phyloP scores from a whole-genome alignment of 2,329 filamentous ascomycete genomes.

The Phyllosticta citrichinensis region DNA sequence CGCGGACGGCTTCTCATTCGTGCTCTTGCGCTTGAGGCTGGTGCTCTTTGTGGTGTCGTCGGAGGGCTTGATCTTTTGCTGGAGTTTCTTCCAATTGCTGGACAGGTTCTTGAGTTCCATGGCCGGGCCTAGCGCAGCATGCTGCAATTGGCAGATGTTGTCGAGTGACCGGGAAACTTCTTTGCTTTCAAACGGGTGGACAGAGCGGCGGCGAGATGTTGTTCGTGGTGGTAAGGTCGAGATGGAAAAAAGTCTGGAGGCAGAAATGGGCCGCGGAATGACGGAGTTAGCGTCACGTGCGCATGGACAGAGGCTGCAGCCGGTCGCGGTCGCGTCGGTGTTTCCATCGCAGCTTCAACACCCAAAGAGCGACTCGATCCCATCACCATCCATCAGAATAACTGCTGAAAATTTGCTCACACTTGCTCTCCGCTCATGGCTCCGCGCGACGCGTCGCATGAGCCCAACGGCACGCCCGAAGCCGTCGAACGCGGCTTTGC shows the following conservation, averaged over 20 bases:
- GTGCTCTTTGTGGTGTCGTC: constrained; percentile 20
- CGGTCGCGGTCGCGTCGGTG: constrained; percentile 12
- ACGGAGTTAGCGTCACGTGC: constrained; percentile 6
- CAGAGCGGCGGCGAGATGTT: background rate
- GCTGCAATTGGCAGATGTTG: background rate
- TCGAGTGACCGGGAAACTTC: too few species aligned
- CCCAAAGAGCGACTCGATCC: constrained; percentile 17
- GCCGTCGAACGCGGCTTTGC: constrained; percentile 68
- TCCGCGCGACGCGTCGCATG: constrained; percentile 44
- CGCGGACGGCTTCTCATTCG: background rate
- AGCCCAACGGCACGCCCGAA: constrained; percentile 45
- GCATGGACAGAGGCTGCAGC: background rate
- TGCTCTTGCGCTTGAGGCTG: constrained; percentile 25
- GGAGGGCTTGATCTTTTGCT: constrained; percentile 42
- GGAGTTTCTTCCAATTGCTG: constrained; percentile 69
- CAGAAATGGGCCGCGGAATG: background rate
- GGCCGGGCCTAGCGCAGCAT: constrained; percentile 3
- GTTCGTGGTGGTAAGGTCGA: background rate
- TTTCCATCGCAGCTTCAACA: constrained; percentile 12
- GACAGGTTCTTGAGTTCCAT: constrained; percentile 34
- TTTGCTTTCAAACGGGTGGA: too few species aligned
- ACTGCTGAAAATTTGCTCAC: background rate
- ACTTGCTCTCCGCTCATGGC: constrained; percentile 36
- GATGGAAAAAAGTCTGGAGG: background rate
- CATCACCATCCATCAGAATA: constrained; percentile 15